Percentiles rank a stretch among this genome's conserved stretches.
These are phyloP conservation scores for Tylopilus sp. DNA, from an alignment of 1,284 basidiomycete species.

Conservation along the genomic window DNA sequence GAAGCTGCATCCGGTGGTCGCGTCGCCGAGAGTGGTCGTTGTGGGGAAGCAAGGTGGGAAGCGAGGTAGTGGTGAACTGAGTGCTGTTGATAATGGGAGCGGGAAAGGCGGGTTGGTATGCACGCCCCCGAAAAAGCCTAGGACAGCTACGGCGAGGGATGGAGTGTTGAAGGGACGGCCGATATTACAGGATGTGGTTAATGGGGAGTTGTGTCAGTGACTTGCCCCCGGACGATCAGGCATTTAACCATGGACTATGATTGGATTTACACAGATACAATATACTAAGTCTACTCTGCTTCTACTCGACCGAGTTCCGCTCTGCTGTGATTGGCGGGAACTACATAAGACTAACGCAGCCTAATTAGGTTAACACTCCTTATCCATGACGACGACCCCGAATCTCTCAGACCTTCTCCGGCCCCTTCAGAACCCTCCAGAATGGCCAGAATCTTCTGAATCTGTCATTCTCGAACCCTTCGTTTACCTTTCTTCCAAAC, in stretches of 20 bases:
- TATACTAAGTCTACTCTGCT: too few species aligned
- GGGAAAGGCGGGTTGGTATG: constrained; percentile 1
- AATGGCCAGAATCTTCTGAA: constrained; percentile 39
- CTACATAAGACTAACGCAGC: too few species aligned
- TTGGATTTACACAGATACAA: neutral
- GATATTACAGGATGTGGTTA: constrained; percentile 69
- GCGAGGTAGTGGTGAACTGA: constrained; percentile 13
- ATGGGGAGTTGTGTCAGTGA: constrained; percentile 38
- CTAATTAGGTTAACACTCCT: too few species aligned
- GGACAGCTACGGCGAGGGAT: constrained; percentile 45
- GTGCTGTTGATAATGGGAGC: neutral
- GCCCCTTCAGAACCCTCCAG: constrained; percentile 29
- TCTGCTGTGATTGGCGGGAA: too few species aligned
- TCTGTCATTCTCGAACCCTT: constrained; percentile 89
- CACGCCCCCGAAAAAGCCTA: constrained; percentile 48
- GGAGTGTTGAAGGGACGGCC: constrained; percentile 65
- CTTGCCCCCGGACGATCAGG: neutral
- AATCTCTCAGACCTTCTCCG: constrained; percentile 33
- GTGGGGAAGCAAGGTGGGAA: constrained; percentile 28
- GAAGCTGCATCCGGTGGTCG: constrained; percentile 54
- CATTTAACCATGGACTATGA: neutral
- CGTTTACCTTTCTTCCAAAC: constrained; percentile 85
- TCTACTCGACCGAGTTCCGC: too few species aligned
- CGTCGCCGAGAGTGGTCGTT: constrained; percentile 18
- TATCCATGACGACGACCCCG: constrained; percentile 28